Evolutionary conservation across 208 protist genomes (phyloP).

Genomic region (Herpetomonas tarakana): DNA sequence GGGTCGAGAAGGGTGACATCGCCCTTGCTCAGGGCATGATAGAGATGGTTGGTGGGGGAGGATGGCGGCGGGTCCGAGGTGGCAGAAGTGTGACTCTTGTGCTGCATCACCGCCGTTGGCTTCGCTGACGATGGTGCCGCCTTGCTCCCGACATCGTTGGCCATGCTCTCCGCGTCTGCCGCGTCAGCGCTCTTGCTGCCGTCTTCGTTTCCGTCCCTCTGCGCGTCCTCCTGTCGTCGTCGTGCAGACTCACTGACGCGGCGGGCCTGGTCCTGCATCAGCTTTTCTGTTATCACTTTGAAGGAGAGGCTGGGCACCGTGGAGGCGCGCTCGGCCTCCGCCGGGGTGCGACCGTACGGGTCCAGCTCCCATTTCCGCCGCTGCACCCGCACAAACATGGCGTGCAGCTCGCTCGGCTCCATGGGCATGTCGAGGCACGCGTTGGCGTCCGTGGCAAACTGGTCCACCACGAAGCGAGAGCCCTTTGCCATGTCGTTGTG

Average conservation of each 20-base stretch:
- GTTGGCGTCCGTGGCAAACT: constrained; percentile 68
- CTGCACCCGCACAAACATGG: constrained; percentile 68
- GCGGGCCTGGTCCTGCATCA: constrained; percentile 5
- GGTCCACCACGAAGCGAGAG: constrained; percentile 42
- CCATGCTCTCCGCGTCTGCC: background rate
- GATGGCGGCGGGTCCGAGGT: background rate
- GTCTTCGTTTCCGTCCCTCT: background rate
- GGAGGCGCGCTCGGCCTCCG: constrained; percentile 46
- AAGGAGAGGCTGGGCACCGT: constrained; percentile 24
- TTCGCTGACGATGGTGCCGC: background rate
- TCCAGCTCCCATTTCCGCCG: constrained; percentile 77
- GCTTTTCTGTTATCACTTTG: constrained; percentile 14
- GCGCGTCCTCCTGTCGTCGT: constrained; percentile 2
- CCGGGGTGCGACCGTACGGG: constrained; percentile 61
- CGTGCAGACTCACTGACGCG: constrained; percentile 14
- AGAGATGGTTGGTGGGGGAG: background rate
- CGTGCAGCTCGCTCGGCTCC: constrained; percentile 50
- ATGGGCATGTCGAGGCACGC: constrained; percentile 74
- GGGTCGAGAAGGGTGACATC: constrained; percentile 31
- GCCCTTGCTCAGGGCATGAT: background rate
- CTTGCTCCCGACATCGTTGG: background rate
- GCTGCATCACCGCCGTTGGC: background rate
- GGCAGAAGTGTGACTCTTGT: background rate
- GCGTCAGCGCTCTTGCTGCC: too few relatives aligned
- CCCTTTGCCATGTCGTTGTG: constrained; percentile 66